Conservation (phyloP, 805 yeast genomes). For the Nakazawaea peltata region DNA sequence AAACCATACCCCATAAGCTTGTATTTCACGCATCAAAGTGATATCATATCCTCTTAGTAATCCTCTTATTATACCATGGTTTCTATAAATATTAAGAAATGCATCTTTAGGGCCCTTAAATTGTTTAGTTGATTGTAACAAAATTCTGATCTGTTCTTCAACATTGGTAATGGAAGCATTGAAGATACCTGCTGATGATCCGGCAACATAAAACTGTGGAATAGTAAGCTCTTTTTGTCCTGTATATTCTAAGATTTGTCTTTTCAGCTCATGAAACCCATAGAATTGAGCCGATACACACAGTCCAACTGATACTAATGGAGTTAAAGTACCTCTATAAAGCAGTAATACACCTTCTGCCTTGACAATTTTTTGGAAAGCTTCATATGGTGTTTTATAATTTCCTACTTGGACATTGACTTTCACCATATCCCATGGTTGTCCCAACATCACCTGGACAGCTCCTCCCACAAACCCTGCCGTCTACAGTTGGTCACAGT, state of each 20-base stretch:
- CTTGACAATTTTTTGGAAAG: constrained; percentile 42
- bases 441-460: constrained; percentile 48
- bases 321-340: constrained; percentile 63
- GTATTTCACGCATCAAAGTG: constrained; percentile 53
- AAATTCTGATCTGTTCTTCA: constrained; percentile 57
- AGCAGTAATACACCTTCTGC: constrained; percentile 58
- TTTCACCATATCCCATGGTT: constrained; percentile 65
- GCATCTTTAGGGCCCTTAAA: constrained; percentile 37
- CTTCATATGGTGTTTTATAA: constrained; percentile 39
- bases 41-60: constrained; percentile 47
- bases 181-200: constrained; percentile 61
- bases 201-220: constrained; percentile 52
- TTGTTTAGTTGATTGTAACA: constrained; percentile 41
- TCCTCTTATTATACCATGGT: constrained; percentile 36
- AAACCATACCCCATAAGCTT: constrained; percentile 74
- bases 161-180: constrained; percentile 57
- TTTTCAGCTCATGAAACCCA: constrained; percentile 61
- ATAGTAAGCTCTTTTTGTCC: constrained; percentile 29
- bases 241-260: constrained; percentile 36
- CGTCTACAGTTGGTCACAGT: constrained; percentile 20
- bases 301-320: constrained; percentile 61
- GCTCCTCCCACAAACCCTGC: constrained; percentile 52
- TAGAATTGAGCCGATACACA: constrained; percentile 66
- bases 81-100: constrained; percentile 30
- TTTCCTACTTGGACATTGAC: constrained; percentile 69